Conservation (phyloP, 2,329 filamentous ascomycete species). For the Exophiala bonariae region DNA sequence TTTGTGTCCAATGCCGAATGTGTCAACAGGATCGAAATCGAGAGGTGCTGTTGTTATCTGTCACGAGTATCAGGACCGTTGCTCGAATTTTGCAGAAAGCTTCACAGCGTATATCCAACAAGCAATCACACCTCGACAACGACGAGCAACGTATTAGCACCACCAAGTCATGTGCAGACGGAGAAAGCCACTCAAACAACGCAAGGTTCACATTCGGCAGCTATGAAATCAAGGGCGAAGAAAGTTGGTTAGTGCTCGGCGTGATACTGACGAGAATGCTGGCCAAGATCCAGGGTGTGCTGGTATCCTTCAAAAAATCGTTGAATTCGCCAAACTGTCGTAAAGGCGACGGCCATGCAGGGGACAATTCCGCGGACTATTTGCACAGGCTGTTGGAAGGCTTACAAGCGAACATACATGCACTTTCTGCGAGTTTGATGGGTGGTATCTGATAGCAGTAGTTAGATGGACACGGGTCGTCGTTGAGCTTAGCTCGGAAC, state of each 20-base stretch:
- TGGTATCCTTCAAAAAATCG: conserved; percentile 4
- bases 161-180: neutral
- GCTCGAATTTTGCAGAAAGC: neutral
- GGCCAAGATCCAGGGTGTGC: conserved; percentile 5
- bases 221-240: conserved; percentile 2
- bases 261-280: conserved; percentile 1
- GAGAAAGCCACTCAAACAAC: neutral
- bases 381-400: conserved; percentile 3
- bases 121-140: neutral
- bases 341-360: neutral
- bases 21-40: conserved; percentile 1
- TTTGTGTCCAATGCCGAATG: conserved; percentile 2
- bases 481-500: too few species aligned
- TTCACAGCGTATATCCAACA: conserved; percentile 1
- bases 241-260: neutral
- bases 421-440: conserved; percentile 2
- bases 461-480: too few species aligned
- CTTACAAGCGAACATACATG: neutral
- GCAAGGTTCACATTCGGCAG: conserved; percentile 2
- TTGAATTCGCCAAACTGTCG: neutral
- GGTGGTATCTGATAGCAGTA: too few species aligned
- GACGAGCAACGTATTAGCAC: neutral
- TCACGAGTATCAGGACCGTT: conserved; percentile 2
- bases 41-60: neutral
- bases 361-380: conserved; percentile 1